These are phyloP conservation scores for Lobosporangium transversale DNA, from an alignment of 192 early-diverging fungal species.

Conservation along the genomic window DNA sequence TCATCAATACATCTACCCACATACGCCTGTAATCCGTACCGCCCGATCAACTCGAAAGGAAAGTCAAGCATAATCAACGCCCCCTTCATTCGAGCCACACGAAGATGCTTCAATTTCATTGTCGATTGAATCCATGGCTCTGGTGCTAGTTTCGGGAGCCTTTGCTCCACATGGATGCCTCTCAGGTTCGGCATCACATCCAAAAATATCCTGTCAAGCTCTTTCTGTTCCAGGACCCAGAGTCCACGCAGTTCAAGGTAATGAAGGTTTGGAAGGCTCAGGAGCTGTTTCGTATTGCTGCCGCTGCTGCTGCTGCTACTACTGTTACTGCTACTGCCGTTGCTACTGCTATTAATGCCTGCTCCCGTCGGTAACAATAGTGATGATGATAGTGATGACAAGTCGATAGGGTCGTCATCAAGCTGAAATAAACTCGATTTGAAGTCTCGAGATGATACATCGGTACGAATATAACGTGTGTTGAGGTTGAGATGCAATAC, in stretches of 20 bases:
- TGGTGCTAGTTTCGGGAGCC: background rate
- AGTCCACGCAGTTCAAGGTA: background rate
- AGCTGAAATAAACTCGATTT: background rate
- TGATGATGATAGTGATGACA: background rate
- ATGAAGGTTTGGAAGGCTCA: background rate
- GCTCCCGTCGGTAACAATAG: background rate
- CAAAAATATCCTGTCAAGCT: background rate
- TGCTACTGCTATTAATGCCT: no score
- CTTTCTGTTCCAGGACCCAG: background rate
- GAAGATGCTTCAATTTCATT: background rate
- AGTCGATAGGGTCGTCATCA: background rate
- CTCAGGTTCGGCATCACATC: conserved; percentile 7
- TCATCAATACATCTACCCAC: no score
- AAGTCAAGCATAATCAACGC: no score
- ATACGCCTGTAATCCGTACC: no score
- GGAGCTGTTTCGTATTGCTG: background rate
- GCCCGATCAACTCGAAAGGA: no score
- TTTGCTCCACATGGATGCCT: background rate
- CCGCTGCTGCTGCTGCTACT: no score
- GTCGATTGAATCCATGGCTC: conserved; percentile 7
- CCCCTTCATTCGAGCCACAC: no score
- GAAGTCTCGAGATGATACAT: background rate
- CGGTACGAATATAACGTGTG: background rate
- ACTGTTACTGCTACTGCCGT: no score
- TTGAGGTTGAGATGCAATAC: background rate